phyloP scores from a whole-genome alignment of 371 early-diverging fungal genomes.

The Lichtheimia hyalospora region DNA sequence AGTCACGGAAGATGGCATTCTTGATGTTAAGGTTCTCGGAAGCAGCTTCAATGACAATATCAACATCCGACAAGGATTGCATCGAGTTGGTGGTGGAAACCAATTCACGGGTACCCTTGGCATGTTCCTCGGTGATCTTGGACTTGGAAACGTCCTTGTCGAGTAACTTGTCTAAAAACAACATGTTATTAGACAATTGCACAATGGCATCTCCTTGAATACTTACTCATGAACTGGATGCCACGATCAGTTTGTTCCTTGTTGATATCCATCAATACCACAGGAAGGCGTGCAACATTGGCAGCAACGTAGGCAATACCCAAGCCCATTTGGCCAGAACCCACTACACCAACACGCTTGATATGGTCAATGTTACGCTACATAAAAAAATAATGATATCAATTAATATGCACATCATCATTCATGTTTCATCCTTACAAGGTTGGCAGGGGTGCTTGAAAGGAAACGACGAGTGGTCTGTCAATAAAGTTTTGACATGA shows the following conservation, averaged over 20 bases:
- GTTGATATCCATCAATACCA: slow-evolving; percentile 83
- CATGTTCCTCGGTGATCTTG: slow-evolving; percentile 81
- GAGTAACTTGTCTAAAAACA: slow-evolving; percentile 70
- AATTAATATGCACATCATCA: not conserved
- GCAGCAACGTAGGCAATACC: slow-evolving; percentile 98
- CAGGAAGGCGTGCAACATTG: slow-evolving; percentile 76
- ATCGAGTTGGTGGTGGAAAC: slow-evolving; percentile 66
- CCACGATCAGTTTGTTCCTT: slow-evolving; percentile 82
- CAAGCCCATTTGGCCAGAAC: slow-evolving; percentile 89
- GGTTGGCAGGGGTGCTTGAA: not conserved
- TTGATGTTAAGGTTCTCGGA: slow-evolving; percentile 91
- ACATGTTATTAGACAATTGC: too few species aligned
- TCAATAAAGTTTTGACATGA: too few species aligned
- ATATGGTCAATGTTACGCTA: slow-evolving; percentile 30
- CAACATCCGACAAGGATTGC: slow-evolving; percentile 60
- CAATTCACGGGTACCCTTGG: slow-evolving; percentile 61
- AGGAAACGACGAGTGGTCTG: not conserved
- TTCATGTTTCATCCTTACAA: not conserved
- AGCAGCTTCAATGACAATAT: slow-evolving; percentile 96
- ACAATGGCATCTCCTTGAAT: too few species aligned
- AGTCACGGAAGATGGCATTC: slow-evolving; percentile 76
- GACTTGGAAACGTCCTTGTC: slow-evolving; percentile 90
- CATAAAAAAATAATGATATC: not conserved
- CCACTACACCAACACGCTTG: slow-evolving; percentile 73
- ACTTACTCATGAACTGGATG: slow-evolving; percentile 75